Percentiles rank a stretch among this genome's conserved stretches.
Conservation (phyloP, 176 grass and related monocot genomes). For the Eragrostis curvula region DNA sequence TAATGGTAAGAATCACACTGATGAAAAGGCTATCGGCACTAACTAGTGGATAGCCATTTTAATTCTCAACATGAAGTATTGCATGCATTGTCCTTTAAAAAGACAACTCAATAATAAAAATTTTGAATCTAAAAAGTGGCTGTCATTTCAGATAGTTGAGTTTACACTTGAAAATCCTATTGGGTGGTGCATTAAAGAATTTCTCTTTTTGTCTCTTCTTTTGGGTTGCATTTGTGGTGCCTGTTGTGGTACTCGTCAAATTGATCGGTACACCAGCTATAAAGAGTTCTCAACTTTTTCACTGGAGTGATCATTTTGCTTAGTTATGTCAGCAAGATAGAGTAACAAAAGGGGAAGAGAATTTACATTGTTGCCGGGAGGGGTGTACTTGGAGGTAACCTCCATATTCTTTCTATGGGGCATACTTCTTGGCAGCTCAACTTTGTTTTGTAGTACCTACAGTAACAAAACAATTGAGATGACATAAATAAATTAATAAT, state of each 20-base stretch:
- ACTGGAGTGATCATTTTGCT: not conserved
- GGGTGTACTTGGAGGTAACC: constrained; percentile 33
- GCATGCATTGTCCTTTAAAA: too few relatives aligned
- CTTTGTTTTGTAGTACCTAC: constrained; percentile 14
- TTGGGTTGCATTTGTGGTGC: too few relatives aligned
- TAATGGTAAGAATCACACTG: not conserved
- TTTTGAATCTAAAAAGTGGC: not conserved
- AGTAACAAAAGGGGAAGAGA: constrained; percentile 1
- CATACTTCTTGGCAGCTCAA: not conserved
- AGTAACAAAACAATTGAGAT: constrained; percentile 8
- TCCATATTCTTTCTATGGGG: not conserved
- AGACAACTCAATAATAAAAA: too few relatives aligned
- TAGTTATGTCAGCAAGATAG: not conserved
- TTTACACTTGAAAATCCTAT: not conserved
- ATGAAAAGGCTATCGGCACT: not conserved
- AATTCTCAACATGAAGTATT: too few relatives aligned
- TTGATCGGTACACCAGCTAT: too few relatives aligned
- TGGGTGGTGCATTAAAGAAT: too few relatives aligned
- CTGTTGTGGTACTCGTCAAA: too few relatives aligned
- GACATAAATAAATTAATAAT: not conserved
- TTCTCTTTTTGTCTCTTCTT: too few relatives aligned
- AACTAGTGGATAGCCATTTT: too few relatives aligned
- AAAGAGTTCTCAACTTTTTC: constrained; percentile 20
- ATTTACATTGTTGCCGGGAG: not conserved
- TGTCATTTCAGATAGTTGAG: not conserved